Conservation (phyloP, 306 rosid genomes). For the Rubus parviflorus region DNA sequence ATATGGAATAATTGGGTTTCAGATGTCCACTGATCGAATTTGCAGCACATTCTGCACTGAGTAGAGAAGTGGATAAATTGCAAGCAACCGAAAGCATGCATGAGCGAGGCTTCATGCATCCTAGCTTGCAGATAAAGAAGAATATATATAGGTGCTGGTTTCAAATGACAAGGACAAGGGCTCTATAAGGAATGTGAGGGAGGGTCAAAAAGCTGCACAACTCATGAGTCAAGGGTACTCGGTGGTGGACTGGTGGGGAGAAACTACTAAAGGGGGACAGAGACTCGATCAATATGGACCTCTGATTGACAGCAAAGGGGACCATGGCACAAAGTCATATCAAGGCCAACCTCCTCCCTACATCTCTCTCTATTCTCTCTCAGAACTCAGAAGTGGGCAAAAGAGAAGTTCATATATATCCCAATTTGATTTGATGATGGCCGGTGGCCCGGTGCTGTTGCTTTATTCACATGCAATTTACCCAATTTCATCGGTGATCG, state of each 20-base stretch:
- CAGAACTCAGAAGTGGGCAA: slow-evolving; percentile 1
- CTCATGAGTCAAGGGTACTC: not conserved
- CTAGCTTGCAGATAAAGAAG: not conserved
- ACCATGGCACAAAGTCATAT: slow-evolving; percentile 27
- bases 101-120: not conserved
- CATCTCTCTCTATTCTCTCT: not conserved
- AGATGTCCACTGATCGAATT: not conserved
- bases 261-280: not conserved
- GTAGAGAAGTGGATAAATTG: not conserved
- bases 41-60: not conserved
- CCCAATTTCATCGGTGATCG: slow-evolving; percentile 16
- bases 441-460: slow-evolving; percentile 5
- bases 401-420: not conserved
- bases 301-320: slow-evolving; percentile 21
- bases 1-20: not conserved
- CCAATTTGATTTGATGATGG: not conserved
- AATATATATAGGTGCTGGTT: not conserved
- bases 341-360: slow-evolving; percentile 27
- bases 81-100: not conserved
- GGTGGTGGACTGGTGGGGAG: not conserved
- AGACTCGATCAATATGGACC: slow-evolving; percentile 12
- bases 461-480: slow-evolving; percentile 30
- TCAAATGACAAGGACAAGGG: slow-evolving; percentile 14
- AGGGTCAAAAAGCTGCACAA: not conserved
- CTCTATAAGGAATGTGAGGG: not conserved